Conservation (phyloP, 2,329 filamentous ascomycete species). For the Fusarium goolgardi region DNA sequence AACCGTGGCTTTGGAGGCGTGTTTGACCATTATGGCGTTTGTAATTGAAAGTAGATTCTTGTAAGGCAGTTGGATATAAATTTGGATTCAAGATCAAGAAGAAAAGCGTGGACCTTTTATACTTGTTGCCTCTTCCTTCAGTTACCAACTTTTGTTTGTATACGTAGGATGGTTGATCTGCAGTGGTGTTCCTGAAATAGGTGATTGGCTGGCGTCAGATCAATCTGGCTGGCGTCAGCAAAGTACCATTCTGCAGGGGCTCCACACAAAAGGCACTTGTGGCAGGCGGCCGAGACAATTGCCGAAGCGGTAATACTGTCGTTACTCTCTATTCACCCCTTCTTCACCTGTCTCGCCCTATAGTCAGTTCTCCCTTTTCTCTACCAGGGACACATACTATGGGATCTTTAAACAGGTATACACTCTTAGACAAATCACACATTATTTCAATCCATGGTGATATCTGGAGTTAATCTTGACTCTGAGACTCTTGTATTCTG, state of each 20-base stretch:
- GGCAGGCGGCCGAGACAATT: not conserved
- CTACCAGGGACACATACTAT: too few species aligned
- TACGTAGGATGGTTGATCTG: not conserved
- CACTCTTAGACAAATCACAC: too few species aligned
- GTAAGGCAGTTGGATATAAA: too few species aligned
- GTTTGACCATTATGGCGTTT: conserved; percentile 2
- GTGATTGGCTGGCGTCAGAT: conserved; percentile 4
- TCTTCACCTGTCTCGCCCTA: too few species aligned
- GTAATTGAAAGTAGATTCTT: not conserved
- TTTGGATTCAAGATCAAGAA: not conserved
- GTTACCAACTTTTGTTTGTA: not conserved
- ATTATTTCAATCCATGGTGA: too few species aligned
- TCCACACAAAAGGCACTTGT: not conserved
- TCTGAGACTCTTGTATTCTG: not conserved
- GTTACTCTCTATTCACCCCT: too few species aligned
- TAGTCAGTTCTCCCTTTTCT: too few species aligned
- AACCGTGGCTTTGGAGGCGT: conserved; percentile 3
- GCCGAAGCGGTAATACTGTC: too few species aligned
- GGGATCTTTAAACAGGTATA: too few species aligned
- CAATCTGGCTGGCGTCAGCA: conserved; percentile 9
- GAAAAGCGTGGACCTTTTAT: not conserved
- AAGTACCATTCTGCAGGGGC: not conserved
- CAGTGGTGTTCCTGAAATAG: not conserved
- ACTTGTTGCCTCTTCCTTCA: not conserved
- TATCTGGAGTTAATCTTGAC: too few species aligned